Base-by-base conservation (phyloP, 805 yeast species). In the Citeromyces nyonsensis region DNA sequence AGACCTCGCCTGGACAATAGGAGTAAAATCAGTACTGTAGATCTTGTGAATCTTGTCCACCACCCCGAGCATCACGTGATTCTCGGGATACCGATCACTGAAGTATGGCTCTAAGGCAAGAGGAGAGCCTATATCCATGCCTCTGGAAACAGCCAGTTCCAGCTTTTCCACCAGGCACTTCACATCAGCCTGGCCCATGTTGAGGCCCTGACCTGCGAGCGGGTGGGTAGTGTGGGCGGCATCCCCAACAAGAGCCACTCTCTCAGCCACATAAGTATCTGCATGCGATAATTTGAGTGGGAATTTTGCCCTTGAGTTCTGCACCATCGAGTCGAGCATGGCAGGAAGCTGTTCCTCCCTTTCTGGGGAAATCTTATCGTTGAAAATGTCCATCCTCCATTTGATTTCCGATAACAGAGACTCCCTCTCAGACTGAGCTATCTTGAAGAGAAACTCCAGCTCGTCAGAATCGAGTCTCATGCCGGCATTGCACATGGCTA, bases 221-320 rank as follows among this genome's bases (percentile, higher is more conserved):
- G 98, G 98, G 51, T 91, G 97, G 2, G 95, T 83, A 0, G 96
- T 79, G 45, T 91, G 98, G 0, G 97, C 97, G 2, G 98, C 97
- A 54, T 91, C 98, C 15, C 98, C 98, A 7, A 88, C 81, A n/a
- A 91, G 57, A 0, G 96, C 97, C 22, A 88, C 66, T 41, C 97
- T 63, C 3, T 81, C 86, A 2, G 72, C 72, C 12, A 83, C 73
- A 49, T 91, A 91, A 1, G 80, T 69, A 46, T 91, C 97, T 3
- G 95, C 94, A 48, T 91, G 96, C 13, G 85, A 73, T 58, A 88
- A 54, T 42, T 76, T 75, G 41, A 91, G 60, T 14, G 98, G 98
- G 60, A 91, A 91, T 30, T 79, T 64, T 0, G 94, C 97, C 38
- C 94, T 65, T 3, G 93, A 70, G 6, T 64, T 59, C 2, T 66